phyloP scores from a whole-genome alignment of 305 asterid genomes.

The Fraxinus albicans region DNA sequence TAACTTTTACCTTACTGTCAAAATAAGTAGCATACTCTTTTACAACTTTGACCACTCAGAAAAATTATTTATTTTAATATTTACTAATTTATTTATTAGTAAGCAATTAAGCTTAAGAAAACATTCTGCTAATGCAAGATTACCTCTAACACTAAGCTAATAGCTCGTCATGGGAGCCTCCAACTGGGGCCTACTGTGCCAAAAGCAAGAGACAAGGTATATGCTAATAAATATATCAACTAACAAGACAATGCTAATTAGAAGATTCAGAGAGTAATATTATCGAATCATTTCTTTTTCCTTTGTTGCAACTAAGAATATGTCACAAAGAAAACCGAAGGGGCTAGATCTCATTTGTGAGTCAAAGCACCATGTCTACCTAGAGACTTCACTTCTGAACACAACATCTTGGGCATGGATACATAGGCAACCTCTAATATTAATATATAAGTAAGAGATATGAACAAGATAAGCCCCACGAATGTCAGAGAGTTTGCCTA shows the following conservation, averaged over 20 bases:
- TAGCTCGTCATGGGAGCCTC: not conserved
- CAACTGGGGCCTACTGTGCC: not conserved
- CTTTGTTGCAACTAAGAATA: not conserved
- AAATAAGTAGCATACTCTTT: not conserved
- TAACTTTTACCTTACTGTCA: not conserved
- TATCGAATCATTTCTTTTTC: not conserved
- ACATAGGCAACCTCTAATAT: not conserved
- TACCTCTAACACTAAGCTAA: not conserved
- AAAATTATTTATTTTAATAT: not conserved
- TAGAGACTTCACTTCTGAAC: not conserved
- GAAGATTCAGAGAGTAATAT: not conserved
- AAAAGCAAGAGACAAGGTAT: not conserved
- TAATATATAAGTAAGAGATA: not conserved
- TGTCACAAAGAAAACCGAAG: not conserved
- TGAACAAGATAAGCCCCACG: not conserved
- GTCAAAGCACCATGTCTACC: not conserved
- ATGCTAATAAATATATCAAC: not conserved
- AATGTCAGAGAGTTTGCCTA: not conserved
- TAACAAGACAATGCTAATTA: not conserved
- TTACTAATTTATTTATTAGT: not conserved
- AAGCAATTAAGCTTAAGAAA: not conserved
- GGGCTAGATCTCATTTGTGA: not conserved
- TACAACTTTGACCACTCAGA: not conserved
- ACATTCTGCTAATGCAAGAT: not conserved
- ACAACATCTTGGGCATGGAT: not conserved